Evolutionary conservation across 2,329 filamentous ascomycete genomes (phyloP).

Genomic region (Colletotrichum limetticola): DNA sequence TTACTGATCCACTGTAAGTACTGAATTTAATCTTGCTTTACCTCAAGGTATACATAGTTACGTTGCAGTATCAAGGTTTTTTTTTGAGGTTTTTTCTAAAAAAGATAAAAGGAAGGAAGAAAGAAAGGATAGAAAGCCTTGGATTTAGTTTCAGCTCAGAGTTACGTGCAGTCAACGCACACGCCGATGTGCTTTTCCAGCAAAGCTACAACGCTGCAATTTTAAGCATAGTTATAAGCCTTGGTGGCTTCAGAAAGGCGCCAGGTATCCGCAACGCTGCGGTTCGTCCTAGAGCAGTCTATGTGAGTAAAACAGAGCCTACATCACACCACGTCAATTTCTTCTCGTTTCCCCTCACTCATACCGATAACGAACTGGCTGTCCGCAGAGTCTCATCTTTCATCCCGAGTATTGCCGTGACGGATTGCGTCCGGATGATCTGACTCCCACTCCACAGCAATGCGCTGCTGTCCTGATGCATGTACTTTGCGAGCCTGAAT

Average conservation of each 20-base stretch:
- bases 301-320: neutral
- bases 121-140: too few species aligned
- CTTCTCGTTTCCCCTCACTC: neutral
- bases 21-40: too few species aligned
- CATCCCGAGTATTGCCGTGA: slow-evolving; percentile 4
- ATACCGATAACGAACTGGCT: neutral
- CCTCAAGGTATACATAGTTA: too few species aligned
- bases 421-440: neutral
- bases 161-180: slow-evolving; percentile 42
- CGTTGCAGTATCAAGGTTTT: too few species aligned
- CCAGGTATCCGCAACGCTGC: neutral
- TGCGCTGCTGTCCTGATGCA: slow-evolving; percentile 24
- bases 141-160: too few species aligned
- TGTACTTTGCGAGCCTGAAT: slow-evolving; percentile 29
- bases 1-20: too few species aligned
- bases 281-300: neutral
- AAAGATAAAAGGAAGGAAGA: too few species aligned
- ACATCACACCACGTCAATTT: neutral
- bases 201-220: slow-evolving; percentile 42
- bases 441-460: neutral
- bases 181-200: slow-evolving; percentile 45
- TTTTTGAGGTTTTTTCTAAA: too few species aligned
- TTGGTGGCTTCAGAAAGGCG: neutral
- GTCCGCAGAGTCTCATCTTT: slow-evolving; percentile 4
- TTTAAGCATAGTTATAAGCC: slow-evolving; percentile 12